phyloP scores from a whole-genome alignment of 306 rosid genomes.

The Cyamopsis tetragonoloba region DNA sequence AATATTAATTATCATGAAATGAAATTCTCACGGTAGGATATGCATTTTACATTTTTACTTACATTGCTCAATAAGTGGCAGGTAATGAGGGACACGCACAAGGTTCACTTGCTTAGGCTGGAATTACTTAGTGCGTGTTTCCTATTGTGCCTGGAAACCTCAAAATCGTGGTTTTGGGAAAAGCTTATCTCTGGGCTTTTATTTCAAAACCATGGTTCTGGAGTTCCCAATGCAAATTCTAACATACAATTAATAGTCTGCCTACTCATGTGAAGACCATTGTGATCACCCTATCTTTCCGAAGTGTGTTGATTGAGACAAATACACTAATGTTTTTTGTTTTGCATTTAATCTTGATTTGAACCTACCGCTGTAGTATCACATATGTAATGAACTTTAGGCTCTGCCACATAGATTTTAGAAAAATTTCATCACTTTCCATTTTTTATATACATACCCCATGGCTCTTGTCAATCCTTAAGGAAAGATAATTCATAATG shows the following conservation, averaged over 20 bases:
- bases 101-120: neutral
- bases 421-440: neutral
- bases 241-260: too few relatives aligned
- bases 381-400: neutral
- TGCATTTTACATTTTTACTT: neutral
- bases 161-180: too few relatives aligned
- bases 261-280: neutral
- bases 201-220: too few relatives aligned
- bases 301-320: neutral
- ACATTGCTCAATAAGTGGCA: neutral
- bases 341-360: neutral
- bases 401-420: neutral
- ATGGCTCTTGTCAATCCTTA: neutral
- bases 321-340: neutral
- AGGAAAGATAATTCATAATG: neutral
- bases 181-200: too few relatives aligned
- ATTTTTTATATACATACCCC: neutral
- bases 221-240: too few relatives aligned
- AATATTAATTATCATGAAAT: neutral
- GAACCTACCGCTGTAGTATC: neutral
- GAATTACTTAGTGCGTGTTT: neutral
- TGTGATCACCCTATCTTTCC: too few relatives aligned
- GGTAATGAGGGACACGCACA: neutral
- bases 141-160: too few relatives aligned
- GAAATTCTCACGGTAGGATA: neutral